Conservation (phyloP, 2,329 filamentous ascomycete species). For the Cordyceps militaris region DNA sequence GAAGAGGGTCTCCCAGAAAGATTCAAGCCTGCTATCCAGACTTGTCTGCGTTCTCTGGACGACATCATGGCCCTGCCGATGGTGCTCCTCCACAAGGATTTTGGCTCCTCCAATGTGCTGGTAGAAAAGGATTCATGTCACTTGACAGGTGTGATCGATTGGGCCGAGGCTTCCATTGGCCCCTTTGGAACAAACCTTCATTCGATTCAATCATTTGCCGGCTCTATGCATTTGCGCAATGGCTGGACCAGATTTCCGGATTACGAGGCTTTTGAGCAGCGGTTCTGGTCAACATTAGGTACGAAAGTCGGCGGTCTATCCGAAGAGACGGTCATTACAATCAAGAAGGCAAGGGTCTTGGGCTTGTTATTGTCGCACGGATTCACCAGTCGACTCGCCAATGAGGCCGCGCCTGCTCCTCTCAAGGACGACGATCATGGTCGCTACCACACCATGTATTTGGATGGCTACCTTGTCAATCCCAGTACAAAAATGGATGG, state of each 20-base stretch:
- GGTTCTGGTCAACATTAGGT: slow-evolving; percentile 29
- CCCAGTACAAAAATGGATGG: slow-evolving; percentile 26
- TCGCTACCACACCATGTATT: slow-evolving; percentile 29
- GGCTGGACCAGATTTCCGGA: slow-evolving; percentile 29
- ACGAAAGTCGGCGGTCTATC: slow-evolving; percentile 23
- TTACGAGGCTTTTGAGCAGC: slow-evolving; percentile 22
- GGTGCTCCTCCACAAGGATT: slow-evolving; percentile 33
- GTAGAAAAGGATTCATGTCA: slow-evolving; percentile 30
- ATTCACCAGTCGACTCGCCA: slow-evolving; percentile 33
- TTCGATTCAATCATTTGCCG: slow-evolving; percentile 26
- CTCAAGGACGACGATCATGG: slow-evolving; percentile 31
- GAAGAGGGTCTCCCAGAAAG: not conserved
- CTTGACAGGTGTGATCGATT: slow-evolving; percentile 35
- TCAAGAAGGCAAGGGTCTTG: slow-evolving; percentile 26
- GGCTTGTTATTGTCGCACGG: slow-evolving; percentile 28
- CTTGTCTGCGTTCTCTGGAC: not conserved
- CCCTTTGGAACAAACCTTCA: slow-evolving; percentile 35
- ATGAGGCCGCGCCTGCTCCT: slow-evolving; percentile 26
- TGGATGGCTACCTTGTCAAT: slow-evolving; percentile 32
- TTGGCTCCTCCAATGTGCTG: slow-evolving; percentile 32
- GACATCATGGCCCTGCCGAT: slow-evolving; percentile 20
- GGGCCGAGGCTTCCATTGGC: slow-evolving; percentile 32
- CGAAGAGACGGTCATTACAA: slow-evolving; percentile 20
- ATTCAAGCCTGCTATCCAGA: not conserved
- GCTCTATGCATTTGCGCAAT: slow-evolving; percentile 28